Evolutionary conservation across 1,284 basidiomycete species (phyloP).

Genomic region (Melampsora abietis-canadensis): DNA sequence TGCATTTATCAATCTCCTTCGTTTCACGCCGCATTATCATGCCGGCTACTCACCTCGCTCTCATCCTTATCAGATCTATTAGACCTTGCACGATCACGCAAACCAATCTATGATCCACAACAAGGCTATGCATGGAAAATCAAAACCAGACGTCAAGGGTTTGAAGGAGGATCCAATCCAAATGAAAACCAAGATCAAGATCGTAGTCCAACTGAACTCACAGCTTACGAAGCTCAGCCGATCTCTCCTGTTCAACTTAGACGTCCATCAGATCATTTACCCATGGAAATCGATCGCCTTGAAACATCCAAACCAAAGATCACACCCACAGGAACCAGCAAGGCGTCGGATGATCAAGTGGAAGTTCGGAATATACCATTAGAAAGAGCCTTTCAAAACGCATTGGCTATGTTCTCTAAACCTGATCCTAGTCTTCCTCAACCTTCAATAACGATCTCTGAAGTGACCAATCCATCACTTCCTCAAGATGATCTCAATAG

Average conservation of each 20-base stretch:
- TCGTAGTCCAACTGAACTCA: background rate
- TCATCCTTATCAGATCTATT: conserved; percentile 22
- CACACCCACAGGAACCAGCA: background rate
- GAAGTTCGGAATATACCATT: background rate
- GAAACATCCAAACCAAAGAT: background rate
- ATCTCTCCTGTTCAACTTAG: background rate
- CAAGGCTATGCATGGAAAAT: conserved; percentile 41
- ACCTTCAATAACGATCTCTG: background rate
- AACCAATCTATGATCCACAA: conserved; percentile 34
- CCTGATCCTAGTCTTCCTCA: background rate
- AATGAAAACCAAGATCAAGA: background rate
- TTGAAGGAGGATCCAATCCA: background rate
- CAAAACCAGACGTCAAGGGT: background rate
- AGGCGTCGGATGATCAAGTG: background rate
- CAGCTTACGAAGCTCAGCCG: background rate
- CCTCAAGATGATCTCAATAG: background rate
- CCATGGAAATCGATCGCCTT: background rate
- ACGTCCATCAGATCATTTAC: background rate
- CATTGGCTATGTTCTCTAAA: background rate
- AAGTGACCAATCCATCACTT: background rate
- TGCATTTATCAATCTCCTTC: conserved; percentile 81
- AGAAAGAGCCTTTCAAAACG: background rate
- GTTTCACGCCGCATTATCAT: conserved; percentile 73
- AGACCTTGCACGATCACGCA: conserved; percentile 22
- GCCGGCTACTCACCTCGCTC: conserved; percentile 64